Percentiles rank a stretch among this genome's conserved stretches.
Conservation (phyloP, 192 early-diverging fungal genomes). For the Entomortierella chlamydospora region DNA sequence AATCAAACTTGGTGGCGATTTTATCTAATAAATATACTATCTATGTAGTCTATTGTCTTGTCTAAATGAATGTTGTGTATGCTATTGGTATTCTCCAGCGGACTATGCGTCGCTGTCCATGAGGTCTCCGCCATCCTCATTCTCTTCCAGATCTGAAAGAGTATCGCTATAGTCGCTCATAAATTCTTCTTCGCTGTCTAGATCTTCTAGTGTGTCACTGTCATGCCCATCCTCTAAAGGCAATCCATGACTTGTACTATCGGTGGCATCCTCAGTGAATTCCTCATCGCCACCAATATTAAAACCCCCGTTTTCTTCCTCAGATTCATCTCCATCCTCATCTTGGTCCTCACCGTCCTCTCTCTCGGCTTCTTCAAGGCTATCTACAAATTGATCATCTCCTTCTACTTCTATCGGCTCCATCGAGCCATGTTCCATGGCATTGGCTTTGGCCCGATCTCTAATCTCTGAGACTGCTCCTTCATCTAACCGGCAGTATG, state of each 20-base stretch:
- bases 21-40: no score
- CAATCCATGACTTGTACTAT: not conserved
- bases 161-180: slow-evolving; percentile 26
- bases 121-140: no score
- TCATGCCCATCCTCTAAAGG: not conserved
- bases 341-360: slow-evolving; percentile 20
- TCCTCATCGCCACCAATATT: not conserved
- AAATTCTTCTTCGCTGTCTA: not conserved
- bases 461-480: slow-evolving; percentile 40
- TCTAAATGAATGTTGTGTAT: no score
- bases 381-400: slow-evolving; percentile 48
- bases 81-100: no score
- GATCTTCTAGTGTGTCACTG: not conserved
- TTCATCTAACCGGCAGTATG: slow-evolving; percentile 41
- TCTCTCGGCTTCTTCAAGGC: slow-evolving; percentile 25
- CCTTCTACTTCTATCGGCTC: slow-evolving; percentile 40
- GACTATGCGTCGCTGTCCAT: no score
- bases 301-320: not conserved
- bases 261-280: not conserved
- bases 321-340: slow-evolving; percentile 2
- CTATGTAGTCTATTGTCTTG: no score
- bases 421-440: not conserved
- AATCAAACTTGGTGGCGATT: no score
- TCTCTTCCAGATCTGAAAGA: slow-evolving; percentile 13
- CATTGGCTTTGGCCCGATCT: slow-evolving; percentile 23